phyloP scores from a whole-genome alignment of 225 moss, liverwort and hornwort species.

The Bryum argenteum region DNA sequence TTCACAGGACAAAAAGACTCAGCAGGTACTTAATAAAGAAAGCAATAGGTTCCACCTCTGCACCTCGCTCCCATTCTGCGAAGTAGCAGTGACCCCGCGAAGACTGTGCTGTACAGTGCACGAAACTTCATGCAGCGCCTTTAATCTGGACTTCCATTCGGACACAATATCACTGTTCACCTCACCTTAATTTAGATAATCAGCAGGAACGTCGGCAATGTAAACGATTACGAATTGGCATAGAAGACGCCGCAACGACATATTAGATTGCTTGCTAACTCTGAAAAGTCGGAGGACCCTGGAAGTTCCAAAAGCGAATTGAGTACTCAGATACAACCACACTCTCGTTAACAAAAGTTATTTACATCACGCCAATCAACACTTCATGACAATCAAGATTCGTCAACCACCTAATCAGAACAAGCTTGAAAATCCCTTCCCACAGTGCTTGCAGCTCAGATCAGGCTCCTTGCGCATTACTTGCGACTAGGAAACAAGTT shows the following conservation, averaged over 20 bases:
- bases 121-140: too few species aligned
- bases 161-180: neutral
- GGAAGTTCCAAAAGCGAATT: neutral
- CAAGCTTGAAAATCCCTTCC: too few species aligned
- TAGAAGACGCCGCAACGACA: neutral
- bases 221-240: neutral
- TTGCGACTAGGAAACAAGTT: too few species aligned
- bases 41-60: neutral
- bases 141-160: neutral
- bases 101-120: too few species aligned
- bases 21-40: neutral
- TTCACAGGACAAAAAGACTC: neutral
- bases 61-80: neutral
- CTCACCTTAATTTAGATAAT: conserved; percentile 1
- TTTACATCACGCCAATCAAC: too few species aligned
- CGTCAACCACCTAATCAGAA: too few species aligned
- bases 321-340: too few species aligned
- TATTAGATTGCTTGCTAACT: neutral
- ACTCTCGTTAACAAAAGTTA: neutral
- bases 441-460: too few species aligned
- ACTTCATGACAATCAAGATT: too few species aligned
- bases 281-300: neutral
- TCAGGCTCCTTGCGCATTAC: too few species aligned
- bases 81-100: neutral
- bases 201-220: neutral